Evolutionary conservation across 768 basidiomycete genomes (phyloP).

Genomic region (Sporobolomyces roseus): DNA sequence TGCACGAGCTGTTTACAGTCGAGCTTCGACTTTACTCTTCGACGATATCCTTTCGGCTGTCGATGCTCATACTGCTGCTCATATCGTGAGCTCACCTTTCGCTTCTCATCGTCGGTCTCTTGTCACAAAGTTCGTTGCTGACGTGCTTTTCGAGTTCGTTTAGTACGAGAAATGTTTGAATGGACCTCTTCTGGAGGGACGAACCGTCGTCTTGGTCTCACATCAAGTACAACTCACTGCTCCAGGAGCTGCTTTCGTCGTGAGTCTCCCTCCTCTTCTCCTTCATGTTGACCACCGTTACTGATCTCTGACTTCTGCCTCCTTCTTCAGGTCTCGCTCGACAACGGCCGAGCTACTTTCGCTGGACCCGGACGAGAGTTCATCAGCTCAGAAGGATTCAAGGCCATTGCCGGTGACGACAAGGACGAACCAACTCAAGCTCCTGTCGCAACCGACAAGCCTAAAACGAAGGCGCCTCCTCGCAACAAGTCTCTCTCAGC

Average conservation of each 20-base stretch:
- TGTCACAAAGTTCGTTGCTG: slow-evolving; percentile 7
- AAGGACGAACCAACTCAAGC: slow-evolving; percentile 23
- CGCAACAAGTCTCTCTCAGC: slow-evolving; percentile 32
- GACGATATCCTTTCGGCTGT: slow-evolving; percentile 67
- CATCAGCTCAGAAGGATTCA: slow-evolving; percentile 33
- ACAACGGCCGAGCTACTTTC: slow-evolving; percentile 38
- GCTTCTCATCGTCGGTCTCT: no score
- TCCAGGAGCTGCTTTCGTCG: slow-evolving; percentile 57
- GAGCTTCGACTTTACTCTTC: slow-evolving; percentile 67
- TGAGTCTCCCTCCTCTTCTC: slow-evolving; percentile 57
- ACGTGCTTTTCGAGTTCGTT: slow-evolving; percentile 64
- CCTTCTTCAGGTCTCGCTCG: slow-evolving; percentile 32
- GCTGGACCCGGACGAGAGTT: slow-evolving; percentile 25
- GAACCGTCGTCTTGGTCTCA: slow-evolving; percentile 83
- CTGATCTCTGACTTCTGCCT: neutral
- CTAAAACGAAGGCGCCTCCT: neutral
- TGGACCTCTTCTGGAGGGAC: slow-evolving; percentile 68
- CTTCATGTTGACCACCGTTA: slow-evolving; percentile 52
- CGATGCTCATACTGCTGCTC: slow-evolving; percentile 85
- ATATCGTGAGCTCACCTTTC: slow-evolving; percentile 59
- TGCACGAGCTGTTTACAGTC: slow-evolving; percentile 77
- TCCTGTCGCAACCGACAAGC: neutral
- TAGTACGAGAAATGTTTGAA: slow-evolving; percentile 57
- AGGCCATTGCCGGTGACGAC: slow-evolving; percentile 37
- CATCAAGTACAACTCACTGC: slow-evolving; percentile 91